Conservation (phyloP, 805 yeast species). For the Zygosaccharomyces bisporus region DNA sequence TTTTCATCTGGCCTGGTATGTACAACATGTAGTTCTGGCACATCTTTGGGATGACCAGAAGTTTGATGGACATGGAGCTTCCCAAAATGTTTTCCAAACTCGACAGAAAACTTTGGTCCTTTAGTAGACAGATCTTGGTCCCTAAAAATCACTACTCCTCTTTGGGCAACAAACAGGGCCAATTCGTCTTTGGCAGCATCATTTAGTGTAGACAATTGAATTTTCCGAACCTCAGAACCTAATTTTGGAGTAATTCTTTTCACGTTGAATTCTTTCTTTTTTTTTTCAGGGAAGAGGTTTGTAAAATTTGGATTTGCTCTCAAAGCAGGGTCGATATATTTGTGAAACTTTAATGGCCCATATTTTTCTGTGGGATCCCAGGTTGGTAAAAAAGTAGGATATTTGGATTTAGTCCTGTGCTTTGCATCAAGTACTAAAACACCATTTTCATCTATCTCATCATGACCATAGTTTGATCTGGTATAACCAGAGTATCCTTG, state of each 20-base stretch:
- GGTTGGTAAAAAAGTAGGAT: conserved; percentile 32
- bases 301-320: conserved; percentile 23
- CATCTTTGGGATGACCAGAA: conserved; percentile 60
- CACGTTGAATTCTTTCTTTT: conserved; percentile 23
- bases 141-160: conserved; percentile 66
- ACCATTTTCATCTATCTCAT: conserved; percentile 31
- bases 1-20: conserved; percentile 45
- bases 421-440: conserved; percentile 26
- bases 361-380: conserved; percentile 28
- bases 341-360: conserved; percentile 17
- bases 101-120: conserved; percentile 45
- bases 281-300: conserved; percentile 27
- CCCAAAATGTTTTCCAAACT: conserved; percentile 64
- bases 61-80: conserved; percentile 71
- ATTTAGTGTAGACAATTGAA: conserved; percentile 54
- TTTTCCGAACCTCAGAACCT: conserved; percentile 59
- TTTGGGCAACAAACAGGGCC: conserved; percentile 62
- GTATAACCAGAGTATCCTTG: conserved; percentile 1
- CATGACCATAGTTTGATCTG: conserved; percentile 22
- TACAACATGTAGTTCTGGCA: conserved; percentile 60
- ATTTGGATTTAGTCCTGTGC: conserved; percentile 21
- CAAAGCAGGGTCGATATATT: conserved; percentile 22
- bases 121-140: conserved; percentile 60
- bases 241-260: conserved; percentile 61
- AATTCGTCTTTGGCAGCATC: conserved; percentile 61